These are phyloP conservation scores for Phaeosphaeriaceae sp. DNA, from an alignment of 2,329 filamentous ascomycete species.

Conservation along the genomic window DNA sequence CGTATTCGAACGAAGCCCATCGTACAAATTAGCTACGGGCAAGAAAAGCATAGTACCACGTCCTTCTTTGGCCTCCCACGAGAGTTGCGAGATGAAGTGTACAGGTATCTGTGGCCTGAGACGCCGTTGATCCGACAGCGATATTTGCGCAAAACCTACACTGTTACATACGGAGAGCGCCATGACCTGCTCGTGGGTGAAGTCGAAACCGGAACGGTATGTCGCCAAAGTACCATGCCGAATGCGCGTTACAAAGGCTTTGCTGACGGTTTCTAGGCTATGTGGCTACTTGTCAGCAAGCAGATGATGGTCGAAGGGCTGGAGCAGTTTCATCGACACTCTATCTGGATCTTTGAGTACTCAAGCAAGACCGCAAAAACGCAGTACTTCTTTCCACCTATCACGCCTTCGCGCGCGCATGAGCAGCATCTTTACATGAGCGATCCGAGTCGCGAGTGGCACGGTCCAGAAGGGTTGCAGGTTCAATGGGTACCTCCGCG, in stretches of 20 bases:
- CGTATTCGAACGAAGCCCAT: background rate
- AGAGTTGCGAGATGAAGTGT: background rate
- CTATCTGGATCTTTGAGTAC: background rate
- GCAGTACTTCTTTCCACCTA: constrained; percentile 3
- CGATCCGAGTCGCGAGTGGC: background rate
- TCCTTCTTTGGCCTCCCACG: background rate
- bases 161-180: background rate
- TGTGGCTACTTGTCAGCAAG: constrained; percentile 6
- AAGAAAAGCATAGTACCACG: background rate
- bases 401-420: background rate
- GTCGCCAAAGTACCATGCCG: background rate
- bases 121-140: background rate
- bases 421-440: constrained; percentile 1
- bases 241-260: background rate
- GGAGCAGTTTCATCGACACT: constrained; percentile 1
- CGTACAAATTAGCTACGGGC: background rate
- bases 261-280: background rate
- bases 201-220: background rate
- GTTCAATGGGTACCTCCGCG: background rate
- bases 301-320: constrained; percentile 4
- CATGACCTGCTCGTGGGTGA: background rate
- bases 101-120: background rate
- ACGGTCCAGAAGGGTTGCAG: background rate
- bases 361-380: background rate
- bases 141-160: background rate